Conservation (phyloP, 2,329 filamentous ascomycete genomes). For the Xylariaceae sp. region DNA sequence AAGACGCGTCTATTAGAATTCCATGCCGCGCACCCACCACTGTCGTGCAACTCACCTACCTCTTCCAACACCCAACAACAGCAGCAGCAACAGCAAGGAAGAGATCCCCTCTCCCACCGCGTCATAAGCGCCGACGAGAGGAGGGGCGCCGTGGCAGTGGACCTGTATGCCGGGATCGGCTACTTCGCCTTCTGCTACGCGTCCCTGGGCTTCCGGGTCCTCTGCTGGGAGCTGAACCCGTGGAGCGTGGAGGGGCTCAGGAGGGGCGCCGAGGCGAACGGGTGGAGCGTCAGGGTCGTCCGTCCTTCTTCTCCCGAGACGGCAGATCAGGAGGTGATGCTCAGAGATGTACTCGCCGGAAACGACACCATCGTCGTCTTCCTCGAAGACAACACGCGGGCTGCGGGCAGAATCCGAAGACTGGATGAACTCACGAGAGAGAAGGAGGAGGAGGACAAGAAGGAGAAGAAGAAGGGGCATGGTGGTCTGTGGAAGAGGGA, state of each 20-base stretch:
- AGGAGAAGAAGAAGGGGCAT: background rate
- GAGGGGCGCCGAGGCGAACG: conserved; percentile 66
- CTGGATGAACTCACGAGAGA: conserved; percentile 27
- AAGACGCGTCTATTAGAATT: conserved; percentile 69
- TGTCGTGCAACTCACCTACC: too few relatives aligned
- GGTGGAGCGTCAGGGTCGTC: conserved; percentile 57
- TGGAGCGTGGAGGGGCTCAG: conserved; percentile 80
- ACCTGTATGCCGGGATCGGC: conserved; percentile 88
- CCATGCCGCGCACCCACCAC: conserved; percentile 28
- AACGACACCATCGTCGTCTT: conserved; percentile 60
- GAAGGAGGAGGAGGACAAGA: background rate
- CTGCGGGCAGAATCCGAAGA: conserved; percentile 37
- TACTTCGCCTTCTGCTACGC: conserved; percentile 89
- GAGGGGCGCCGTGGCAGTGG: conserved; percentile 53
- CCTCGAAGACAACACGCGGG: conserved; percentile 59
- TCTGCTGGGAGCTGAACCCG: conserved; percentile 88
- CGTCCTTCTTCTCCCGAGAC: conserved; percentile 13
- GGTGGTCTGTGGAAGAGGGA: conserved; percentile 32
- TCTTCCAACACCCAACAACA: too few relatives aligned
- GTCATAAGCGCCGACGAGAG: too few relatives aligned
- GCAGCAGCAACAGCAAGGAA: too few relatives aligned
- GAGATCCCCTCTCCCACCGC: too few relatives aligned
- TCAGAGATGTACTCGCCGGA: conserved; percentile 33
- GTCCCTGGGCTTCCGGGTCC: conserved; percentile 62
- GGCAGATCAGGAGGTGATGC: conserved; percentile 33